Conservation (phyloP, 768 basidiomycete genomes). For the Tricholoma terreum region DNA sequence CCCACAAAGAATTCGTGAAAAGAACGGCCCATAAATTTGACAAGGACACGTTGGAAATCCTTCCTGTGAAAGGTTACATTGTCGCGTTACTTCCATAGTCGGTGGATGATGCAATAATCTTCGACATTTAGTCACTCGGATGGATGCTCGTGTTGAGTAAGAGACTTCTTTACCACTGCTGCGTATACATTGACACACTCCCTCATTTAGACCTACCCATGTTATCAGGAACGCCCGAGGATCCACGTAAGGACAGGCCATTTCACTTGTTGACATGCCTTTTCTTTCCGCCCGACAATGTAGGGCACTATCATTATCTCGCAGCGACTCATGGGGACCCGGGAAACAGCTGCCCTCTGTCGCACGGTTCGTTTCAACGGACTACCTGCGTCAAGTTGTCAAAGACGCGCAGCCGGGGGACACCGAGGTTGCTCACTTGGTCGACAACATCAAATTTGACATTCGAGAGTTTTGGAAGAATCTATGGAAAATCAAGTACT, state of each 20-base stretch:
- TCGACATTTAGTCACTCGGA: slow-evolving; percentile 54
- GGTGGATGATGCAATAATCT: neutral
- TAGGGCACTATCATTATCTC: slow-evolving; percentile 69
- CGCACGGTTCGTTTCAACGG: slow-evolving; percentile 65
- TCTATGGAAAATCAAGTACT: slow-evolving; percentile 59
- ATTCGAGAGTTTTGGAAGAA: slow-evolving; percentile 45
- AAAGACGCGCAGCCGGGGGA: slow-evolving; percentile 41
- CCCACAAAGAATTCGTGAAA: slow-evolving; percentile 31
- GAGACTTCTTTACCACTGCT: neutral
- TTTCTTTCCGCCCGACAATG: neutral
- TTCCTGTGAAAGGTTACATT: slow-evolving; percentile 34
- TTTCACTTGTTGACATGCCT: neutral
- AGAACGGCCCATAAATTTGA: slow-evolving; percentile 46
- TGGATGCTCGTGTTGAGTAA: slow-evolving; percentile 73
- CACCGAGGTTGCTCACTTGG: slow-evolving; percentile 22
- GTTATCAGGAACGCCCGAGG: slow-evolving; percentile 73
- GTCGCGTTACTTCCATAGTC: slow-evolving; percentile 14
- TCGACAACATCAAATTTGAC: slow-evolving; percentile 55
- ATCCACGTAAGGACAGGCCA: slow-evolving; percentile 36
- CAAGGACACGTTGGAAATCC: slow-evolving; percentile 34
- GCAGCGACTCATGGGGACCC: slow-evolving; percentile 67
- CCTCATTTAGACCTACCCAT: slow-evolving; percentile 66
- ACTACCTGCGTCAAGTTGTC: slow-evolving; percentile 47
- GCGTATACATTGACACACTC: neutral
- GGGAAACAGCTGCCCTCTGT: slow-evolving; percentile 64